Base-by-base conservation (phyloP, 2,329 filamentous ascomycete species). In the Neospermospora avenae region DNA sequence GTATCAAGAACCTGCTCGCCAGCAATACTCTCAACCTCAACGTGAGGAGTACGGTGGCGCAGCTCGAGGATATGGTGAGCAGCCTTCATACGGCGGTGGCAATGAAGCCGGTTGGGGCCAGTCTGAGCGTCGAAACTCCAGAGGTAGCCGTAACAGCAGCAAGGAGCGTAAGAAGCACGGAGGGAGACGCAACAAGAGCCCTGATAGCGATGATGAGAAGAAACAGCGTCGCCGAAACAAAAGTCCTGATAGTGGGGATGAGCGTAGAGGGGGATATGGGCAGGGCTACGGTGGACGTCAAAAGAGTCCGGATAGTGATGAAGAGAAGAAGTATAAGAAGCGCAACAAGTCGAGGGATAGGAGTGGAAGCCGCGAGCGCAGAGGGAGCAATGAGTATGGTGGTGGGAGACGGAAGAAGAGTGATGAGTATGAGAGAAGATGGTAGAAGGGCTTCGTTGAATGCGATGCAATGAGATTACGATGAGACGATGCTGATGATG, bases 31-130 rank as follows among this genome's bases (percentile, higher is more conserved):
- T 13, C 42, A 49, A n/a, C 55, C 55, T 20, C 42, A 35, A 14
- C 42, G 55, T 11, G 42, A 57, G 16, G 55, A 57, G 25, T 49
- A 57, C 13, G 44, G 55, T 14, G 34, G 55, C 24, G 18, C 28
- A 31, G 28, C 48, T 11, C 48, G 48, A 22, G 55, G 55, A 2
- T 49, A 57, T n/a, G 31, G 44, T 14, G 54, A 46, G 31, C 54
- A 44, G 14, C 54, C 41, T 14, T 18, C 65, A 44, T 61, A 65
- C 55, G 63, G 65, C 4, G 62, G 65, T 51, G 58, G 63, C 16
- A 60, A 55, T 37, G 59, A 63, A 55, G 54, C 58, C 39, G 59
- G 62, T 25, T 56, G 56, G 37, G 62, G 63, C 35, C 57, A 65
- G 44, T 31, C 55, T 18, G 42, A 57, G 13, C 55, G 55, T 41